These are phyloP conservation scores for Myxozyma geophila DNA, from an alignment of 805 yeast species.

Conservation along the genomic window DNA sequence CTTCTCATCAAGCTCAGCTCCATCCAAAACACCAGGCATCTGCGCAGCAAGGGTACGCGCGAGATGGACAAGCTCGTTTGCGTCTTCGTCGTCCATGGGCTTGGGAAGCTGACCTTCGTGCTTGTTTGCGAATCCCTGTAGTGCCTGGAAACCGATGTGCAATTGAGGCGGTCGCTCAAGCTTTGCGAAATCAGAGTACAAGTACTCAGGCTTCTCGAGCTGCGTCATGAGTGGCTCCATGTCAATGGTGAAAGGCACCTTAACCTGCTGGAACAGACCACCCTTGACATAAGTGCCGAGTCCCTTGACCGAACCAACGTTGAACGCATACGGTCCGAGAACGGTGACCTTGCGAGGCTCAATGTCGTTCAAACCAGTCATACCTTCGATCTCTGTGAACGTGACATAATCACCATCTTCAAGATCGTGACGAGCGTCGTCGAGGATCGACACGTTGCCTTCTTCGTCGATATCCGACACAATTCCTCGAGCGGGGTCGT, in stretches of 20 bases:
- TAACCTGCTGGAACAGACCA: constrained; percentile 91
- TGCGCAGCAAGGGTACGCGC: constrained; percentile 64
- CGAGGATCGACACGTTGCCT: constrained; percentile 93
- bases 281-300: constrained; percentile 76
- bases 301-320: constrained; percentile 58
- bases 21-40: constrained; percentile 60
- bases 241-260: constrained; percentile 67
- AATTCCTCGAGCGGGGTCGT: constrained; percentile 85
- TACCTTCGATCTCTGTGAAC: constrained; percentile 83
- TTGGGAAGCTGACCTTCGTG: constrained; percentile 73
- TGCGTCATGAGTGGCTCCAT: constrained; percentile 71
- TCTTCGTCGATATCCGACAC: constrained; percentile 84
- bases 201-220: constrained; percentile 74
- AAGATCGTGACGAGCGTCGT: constrained; percentile 89
- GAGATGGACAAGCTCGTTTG: constrained; percentile 63
- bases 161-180: constrained; percentile 89
- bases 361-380: constrained; percentile 74
- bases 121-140: constrained; percentile 69
- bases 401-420: constrained; percentile 91
- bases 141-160: constrained; percentile 90
- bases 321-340: constrained; percentile 93
- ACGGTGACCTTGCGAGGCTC: constrained; percentile 76
- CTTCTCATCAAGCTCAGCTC: constrained; percentile 62
- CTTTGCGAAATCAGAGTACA: constrained; percentile 88
- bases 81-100: constrained; percentile 76